Evolutionary conservation across 176 grass and related monocot species (phyloP), one percentile per base, ranked within the genome.

Genomic region (Cymbopogon citratus): DNA sequence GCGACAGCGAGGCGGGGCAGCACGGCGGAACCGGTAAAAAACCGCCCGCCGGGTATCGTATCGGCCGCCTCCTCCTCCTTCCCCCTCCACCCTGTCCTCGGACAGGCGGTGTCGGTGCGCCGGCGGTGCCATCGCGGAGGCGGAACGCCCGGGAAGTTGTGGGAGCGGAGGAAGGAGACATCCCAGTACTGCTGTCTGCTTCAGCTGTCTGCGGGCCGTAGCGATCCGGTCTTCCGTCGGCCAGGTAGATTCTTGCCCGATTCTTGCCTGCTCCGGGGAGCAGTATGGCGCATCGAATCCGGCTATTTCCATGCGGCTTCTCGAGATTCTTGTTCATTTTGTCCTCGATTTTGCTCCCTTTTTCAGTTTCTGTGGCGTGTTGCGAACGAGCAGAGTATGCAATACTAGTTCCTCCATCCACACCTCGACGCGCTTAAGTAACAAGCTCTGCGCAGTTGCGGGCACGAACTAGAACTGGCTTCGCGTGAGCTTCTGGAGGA

Each of bases 101-200:
- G 54, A 36, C 35, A 23, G 59, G 15, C 69, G 75, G 23, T 73
- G 78, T 12, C 87, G 63, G 71, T 7, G 86, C 24, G 57, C 80
- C 86, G 29, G 26, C 65, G 40, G 19, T 36, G 27, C 41, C 43
- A 24, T 8, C 34, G 51, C 71, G 23, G 57, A 72, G 25, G 31
- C 16, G 25, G 49, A 68, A 16, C 28, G 35, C 48, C 24, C 40
- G 5, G 24, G 2, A 9, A 48, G 13, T 21, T 24, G 21, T 21
- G 21, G 31, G 40, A 48, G 27, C 9, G 5, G 18, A 76, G 29
- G 60, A 67, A 33, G 12, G 24, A 3, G n/a, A 28, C 15, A 12
- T 6, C 12, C 5, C 25, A 40, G 41, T 23, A 7, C 63, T 51
- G 64, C 51, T 28, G 12, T 16, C 71, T 31, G 64, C 43, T 57